Percentiles rank a stretch among this genome's conserved stretches.
Evolutionary conservation across 257 asterid species (phyloP).

Genomic region (Galeopsis tetrahit): DNA sequence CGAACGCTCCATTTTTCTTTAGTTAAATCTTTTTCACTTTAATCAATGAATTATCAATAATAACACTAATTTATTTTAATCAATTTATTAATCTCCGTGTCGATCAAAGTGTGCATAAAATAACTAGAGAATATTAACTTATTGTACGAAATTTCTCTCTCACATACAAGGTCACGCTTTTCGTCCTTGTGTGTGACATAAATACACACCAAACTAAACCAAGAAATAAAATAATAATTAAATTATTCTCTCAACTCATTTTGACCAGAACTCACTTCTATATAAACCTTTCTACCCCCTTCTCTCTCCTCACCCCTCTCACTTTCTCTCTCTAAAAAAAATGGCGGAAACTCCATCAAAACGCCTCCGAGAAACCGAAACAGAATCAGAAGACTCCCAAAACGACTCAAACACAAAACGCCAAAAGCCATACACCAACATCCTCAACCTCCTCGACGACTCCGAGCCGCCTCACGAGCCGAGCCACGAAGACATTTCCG

Average conservation of each 20-base stretch:
- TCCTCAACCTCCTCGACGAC: slow-evolving; percentile 67
- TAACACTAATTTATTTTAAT: too few species aligned
- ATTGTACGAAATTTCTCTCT: not conserved
- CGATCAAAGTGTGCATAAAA: too few species aligned
- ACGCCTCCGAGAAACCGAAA: slow-evolving; percentile 57
- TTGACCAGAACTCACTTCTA: slow-evolving; percentile 52
- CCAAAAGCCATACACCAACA: slow-evolving; percentile 54
- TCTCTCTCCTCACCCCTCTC: not conserved
- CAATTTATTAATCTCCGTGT: too few species aligned
- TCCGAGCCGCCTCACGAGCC: slow-evolving; percentile 49
- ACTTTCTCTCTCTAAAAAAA: not conserved
- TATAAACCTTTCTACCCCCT: slow-evolving; percentile 11
- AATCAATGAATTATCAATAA: too few species aligned
- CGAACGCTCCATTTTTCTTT: too few species aligned
- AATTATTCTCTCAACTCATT: slow-evolving; percentile 37
- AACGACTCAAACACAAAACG: slow-evolving; percentile 44
- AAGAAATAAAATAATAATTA: slow-evolving; percentile 16
- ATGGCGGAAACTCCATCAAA: slow-evolving; percentile 75
- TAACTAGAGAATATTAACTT: too few species aligned
- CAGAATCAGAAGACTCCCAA: slow-evolving; percentile 37
- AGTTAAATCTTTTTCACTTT: too few species aligned
- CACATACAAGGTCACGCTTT: not conserved
- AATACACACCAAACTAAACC: not conserved
- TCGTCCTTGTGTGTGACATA: not conserved
- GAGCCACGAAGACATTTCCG: slow-evolving; percentile 47